A percentile compares a stretch with the other conserved stretches of the same genome.
phyloP scores from a whole-genome alignment of 805 yeast genomes.

The Starmerella powellii region DNA sequence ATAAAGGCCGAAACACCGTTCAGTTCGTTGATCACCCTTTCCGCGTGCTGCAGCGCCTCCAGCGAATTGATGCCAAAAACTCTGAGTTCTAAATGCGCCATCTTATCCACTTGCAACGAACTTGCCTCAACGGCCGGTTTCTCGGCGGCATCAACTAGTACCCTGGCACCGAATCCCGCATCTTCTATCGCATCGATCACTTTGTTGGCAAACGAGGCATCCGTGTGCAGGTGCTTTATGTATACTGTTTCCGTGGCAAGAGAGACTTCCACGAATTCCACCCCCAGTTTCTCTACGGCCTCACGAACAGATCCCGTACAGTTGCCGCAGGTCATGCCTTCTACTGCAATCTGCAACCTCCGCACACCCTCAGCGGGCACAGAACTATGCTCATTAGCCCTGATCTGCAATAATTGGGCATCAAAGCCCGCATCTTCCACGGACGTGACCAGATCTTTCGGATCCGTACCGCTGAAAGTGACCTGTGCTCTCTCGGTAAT shows the following conservation, averaged over 20 bases:
- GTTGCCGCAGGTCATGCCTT: conserved; percentile 89
- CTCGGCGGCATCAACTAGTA: conserved; percentile 13
- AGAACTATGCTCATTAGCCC: not conserved
- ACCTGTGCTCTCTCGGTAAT: conserved; percentile 64
- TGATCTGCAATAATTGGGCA: conserved; percentile 25
- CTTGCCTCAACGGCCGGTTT: not conserved
- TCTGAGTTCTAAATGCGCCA: conserved; percentile 24
- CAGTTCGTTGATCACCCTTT: conserved; percentile 34
- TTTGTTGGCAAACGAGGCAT: conserved; percentile 26
- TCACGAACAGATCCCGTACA: conserved; percentile 59
- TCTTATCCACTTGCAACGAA: conserved; percentile 8
- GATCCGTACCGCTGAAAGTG: conserved; percentile 34
- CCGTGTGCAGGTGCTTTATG: conserved; percentile 36
- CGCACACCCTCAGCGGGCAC: no score
- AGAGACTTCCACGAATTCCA: conserved; percentile 49
- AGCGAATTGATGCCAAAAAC: conserved; percentile 54
- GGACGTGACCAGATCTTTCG: conserved; percentile 36
- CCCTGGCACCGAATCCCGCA: conserved; percentile 55
- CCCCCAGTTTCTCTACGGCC: conserved; percentile 43
- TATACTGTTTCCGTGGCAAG: conserved; percentile 63
- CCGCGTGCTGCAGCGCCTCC: conserved; percentile 41
- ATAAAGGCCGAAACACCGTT: conserved; percentile 35
- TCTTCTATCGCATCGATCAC: conserved; percentile 53
- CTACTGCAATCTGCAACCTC: conserved; percentile 28
- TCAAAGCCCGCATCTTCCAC: conserved; percentile 75